Evolutionary conservation across 2,329 filamentous ascomycete genomes (phyloP), one percentile per base, ranked within the genome.

Genomic region (Alternaria triticina): DNA sequence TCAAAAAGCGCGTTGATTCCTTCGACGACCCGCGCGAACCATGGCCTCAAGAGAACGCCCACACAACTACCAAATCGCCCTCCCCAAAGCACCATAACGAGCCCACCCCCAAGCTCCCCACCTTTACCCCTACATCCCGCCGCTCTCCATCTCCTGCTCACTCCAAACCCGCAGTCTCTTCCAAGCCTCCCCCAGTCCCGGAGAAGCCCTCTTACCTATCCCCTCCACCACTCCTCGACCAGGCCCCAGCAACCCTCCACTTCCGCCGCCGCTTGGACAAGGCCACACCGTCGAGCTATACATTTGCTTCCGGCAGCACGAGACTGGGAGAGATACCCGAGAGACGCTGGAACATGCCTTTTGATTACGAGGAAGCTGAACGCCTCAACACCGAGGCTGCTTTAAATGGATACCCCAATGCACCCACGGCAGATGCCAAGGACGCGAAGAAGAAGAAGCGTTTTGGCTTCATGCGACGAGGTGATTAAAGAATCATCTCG

Each of bases 241-340:
- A 58, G 40, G 49, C 61, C 1, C 55, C 59, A 12, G 43, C 61
- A 10, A 59, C 59, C 13, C 33, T 59, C 49, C 54, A 54, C 56
- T 45, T 71, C 11, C 70, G 70, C 20, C 75, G 79, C 25, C 69
- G 75, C 59, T 63, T 74, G 9, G 77, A 81, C 45, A 79, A 79
- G 52, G 57, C 66, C 0, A 82, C 80, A 3, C 79, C 76, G 7
- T 82, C 79, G 9, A 77, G 74, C 40, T 82, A 82, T 59, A 83
- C 82, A 1, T 79, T 83, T 58, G 79, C 81, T 6, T 82, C 81
- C 11, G 80, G 80, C 20, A 82, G 81, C 69, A 85, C 83, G 4
- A 83, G 83, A 70, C 73, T 85, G 9, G 83, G 83, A 46, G 83
- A 84, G 66, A 84, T 85, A 6, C 83, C 83, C 5, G 71, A 83